Evolutionary conservation across 2,329 filamentous ascomycete genomes (phyloP), one percentile per base, ranked within the genome.

Genomic region (Sclerotinia subarctica): DNA sequence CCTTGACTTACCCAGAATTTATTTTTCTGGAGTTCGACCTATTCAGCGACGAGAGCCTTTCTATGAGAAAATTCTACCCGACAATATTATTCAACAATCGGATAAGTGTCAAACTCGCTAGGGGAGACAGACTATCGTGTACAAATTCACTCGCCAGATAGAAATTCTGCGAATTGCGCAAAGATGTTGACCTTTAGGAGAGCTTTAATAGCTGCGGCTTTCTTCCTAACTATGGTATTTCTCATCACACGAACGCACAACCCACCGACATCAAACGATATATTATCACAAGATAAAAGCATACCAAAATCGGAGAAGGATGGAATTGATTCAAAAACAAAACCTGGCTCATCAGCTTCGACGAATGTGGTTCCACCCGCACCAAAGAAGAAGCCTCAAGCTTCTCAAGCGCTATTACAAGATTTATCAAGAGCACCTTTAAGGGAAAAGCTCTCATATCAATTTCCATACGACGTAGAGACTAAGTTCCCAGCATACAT

Each of bases 401-500:
- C 44, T 21, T 63, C 68, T 29, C 76, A 78, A 63, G 70, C 73
- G 64, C 52, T 73, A 26, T 56, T 75, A 26, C 68, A 69, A 64
- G 90, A 94, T 78, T 84, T 92, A 77, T 87, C 88, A 69, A 86
- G 84, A 76, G 88, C 91, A 80, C 88, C 90, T 21, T 84, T 94
- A 65, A 84, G 82, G 83, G 90, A 86, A 82, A 97, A 95, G 81
- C 87, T 99, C 68, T 90, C 89, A 64, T 97, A 96, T 82, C 91
- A 96, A 74, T 98, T 95, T 79, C 93, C 94, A 26, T 99, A 98
- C 83, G 91, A 97, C 76, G 84, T 94, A 71, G 88, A 93, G 76
- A 80, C 84, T 74, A 96, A 94, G 79, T 98, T 98, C 79, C 95
- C 95, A 3, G 94, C 93, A 68, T 98, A 97, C 82, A 96, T 99